phyloP scores from a whole-genome alignment of 306 rosid genomes.

The Medicago arabica region DNA sequence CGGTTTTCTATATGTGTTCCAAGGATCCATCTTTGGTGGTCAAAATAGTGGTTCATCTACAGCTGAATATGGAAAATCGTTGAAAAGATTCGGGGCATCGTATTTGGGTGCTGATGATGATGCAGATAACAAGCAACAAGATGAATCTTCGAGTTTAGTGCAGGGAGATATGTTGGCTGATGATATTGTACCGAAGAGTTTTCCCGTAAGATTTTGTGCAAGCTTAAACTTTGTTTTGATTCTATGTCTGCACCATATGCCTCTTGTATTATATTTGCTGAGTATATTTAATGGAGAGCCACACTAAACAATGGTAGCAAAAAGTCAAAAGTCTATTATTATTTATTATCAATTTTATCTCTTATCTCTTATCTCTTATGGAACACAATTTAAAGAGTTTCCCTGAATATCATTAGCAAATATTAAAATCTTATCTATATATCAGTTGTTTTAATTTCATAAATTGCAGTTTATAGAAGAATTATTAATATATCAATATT shows the following conservation, averaged over 20 bases:
- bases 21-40: conserved; percentile 48
- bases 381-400: not conserved
- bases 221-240: not conserved
- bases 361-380: not conserved
- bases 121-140: conserved; percentile 43
- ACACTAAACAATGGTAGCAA: too few species aligned
- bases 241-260: not conserved
- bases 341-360: not conserved
- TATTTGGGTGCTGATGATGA: conserved; percentile 53
- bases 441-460: conserved; percentile 22
- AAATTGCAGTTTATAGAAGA: not conserved
- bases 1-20: conserved; percentile 47
- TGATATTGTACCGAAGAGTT: conserved; percentile 45
- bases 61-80: conserved; percentile 47
- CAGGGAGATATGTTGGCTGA: conserved; percentile 41
- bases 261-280: not conserved
- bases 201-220: conserved; percentile 43
- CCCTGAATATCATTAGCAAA: conserved; percentile 1
- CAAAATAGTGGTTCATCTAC: conserved; percentile 43
- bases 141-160: conserved; percentile 35
- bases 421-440: not conserved
- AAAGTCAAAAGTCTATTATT: too few species aligned
- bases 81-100: conserved; percentile 52
- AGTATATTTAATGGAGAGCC: too few species aligned
- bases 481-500: not conserved